Evolutionary conservation across 495 filamentous ascomycete genomes (phyloP).

Genomic region (Choiromyces venosus): DNA sequence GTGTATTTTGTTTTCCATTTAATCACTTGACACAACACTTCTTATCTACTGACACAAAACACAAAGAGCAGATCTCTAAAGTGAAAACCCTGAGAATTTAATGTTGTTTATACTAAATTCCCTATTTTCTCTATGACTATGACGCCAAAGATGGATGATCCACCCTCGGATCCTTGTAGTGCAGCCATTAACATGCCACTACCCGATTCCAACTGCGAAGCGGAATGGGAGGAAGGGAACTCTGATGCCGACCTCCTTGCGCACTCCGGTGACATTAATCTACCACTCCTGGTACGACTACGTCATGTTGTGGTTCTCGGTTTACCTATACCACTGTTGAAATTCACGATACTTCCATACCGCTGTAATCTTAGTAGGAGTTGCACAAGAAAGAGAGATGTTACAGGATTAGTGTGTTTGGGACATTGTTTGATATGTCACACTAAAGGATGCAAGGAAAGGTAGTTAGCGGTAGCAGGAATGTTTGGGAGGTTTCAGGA

Average conservation of each 20-base stretch:
- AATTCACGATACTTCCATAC: too few species aligned
- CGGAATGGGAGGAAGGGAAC: conserved; percentile 30
- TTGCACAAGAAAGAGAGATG: too few species aligned
- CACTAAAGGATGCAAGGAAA: too few species aligned
- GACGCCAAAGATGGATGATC: neutral
- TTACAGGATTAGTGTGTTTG: too few species aligned
- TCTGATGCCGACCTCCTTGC: conserved; percentile 26
- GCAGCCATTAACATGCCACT: conserved; percentile 17
- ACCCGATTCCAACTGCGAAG: conserved; percentile 32
- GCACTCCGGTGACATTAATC: conserved; percentile 15
- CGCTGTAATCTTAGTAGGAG: too few species aligned
- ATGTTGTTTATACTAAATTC: neutral
- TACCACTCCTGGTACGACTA: conserved; percentile 14
- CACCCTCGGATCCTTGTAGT: conserved; percentile 10
- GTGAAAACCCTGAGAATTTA: neutral
- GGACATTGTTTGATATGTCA: too few species aligned
- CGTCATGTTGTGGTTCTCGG: conserved; percentile 10
- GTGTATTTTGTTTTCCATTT: neutral
- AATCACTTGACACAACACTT: neutral
- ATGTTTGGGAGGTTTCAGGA: too few species aligned
- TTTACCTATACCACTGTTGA: conserved; percentile 25
- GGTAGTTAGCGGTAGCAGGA: too few species aligned
- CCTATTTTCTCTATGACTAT: neutral
- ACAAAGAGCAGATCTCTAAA: neutral
- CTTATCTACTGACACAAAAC: neutral